Evolutionary conservation across 345 rosid genomes (phyloP), one percentile per base, ranked within the genome.

Genomic region (Ceriops tagal): DNA sequence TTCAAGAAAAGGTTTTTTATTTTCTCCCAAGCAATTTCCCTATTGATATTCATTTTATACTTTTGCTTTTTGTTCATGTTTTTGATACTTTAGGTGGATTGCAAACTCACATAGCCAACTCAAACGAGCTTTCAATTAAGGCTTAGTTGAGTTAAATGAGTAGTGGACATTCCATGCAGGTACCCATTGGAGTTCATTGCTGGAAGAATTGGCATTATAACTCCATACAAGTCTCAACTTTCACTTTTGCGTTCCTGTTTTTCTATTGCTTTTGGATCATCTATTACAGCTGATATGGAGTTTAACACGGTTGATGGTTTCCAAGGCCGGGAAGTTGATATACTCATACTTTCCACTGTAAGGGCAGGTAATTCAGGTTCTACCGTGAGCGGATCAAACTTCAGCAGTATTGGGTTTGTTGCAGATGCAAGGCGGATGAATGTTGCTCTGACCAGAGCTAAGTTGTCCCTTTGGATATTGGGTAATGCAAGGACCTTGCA

Each of bases 401-500:
- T 88, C 70, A 87, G 87, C 69, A 83, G 85, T 75, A 92, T 92
- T 61, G 97, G 99, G 53, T 95, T 92, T 81, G 96, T 92, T 55
- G 88, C 99, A 75, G 96, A 95, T 84, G 90, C 83, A 20, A 86
- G 93, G 75, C 83, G 97, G 73, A 95, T 95, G 97, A 95, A 92
- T 80, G 99, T 95, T 64, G 96, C 97, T 73, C 80, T 95, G 76
- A 95, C 98, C 20, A 90, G 99, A 83, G 98, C 98, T 31, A 95
- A 78, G 78, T 78, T 92, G 74, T 86, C 96, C 61, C 95, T 95
- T 74, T 92, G 99, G 99, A 82, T 95, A 76, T 78, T 95, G 79
- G 96, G 99, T 67, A 87, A 90, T 81, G 83, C 91, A 55, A 79
- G 84, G 65, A 92, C 97, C 68, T 80, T 92, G 83, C 89, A 82